Evolutionary conservation across 495 filamentous ascomycete genomes (phyloP).

Genomic region (Viridothelium virens): DNA sequence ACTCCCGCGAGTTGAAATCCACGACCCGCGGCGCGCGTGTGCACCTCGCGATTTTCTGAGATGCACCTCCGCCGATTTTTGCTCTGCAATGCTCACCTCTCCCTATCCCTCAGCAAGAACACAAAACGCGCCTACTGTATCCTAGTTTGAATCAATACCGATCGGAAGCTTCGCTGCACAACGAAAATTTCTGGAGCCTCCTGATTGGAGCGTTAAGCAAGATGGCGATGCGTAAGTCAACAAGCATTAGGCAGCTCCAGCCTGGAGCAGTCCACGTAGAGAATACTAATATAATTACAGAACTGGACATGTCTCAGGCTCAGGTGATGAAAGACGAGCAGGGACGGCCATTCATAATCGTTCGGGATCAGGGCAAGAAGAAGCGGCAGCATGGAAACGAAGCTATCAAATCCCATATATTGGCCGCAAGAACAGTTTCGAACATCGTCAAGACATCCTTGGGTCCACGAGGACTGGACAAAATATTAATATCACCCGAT

Average conservation of each 20-base stretch:
- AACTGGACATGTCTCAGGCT: slow-evolving; percentile 39
- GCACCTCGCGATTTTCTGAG: not conserved
- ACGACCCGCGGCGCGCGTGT: not conserved
- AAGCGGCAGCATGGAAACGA: slow-evolving; percentile 94
- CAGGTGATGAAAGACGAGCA: slow-evolving; percentile 85
- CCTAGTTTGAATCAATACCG: slow-evolving; percentile 21
- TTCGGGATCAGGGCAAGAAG: slow-evolving; percentile 98
- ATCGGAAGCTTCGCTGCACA: slow-evolving; percentile 12
- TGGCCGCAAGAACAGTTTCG: slow-evolving; percentile 89
- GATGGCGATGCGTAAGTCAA: slow-evolving; percentile 58
- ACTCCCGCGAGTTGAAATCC: not conserved
- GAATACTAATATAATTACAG: not conserved
- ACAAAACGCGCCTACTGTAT: no score
- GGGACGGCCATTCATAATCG: slow-evolving; percentile 94
- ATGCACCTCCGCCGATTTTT: slow-evolving; percentile 25
- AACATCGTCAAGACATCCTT: slow-evolving; percentile 97
- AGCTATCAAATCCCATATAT: slow-evolving; percentile 94
- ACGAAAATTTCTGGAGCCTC: not conserved
- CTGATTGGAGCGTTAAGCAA: slow-evolving; percentile 25
- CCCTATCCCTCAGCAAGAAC: no score
- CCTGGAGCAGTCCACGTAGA: not conserved
- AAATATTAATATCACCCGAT: slow-evolving; percentile 97
- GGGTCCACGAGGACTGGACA: slow-evolving; percentile 93
- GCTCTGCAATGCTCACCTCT: slow-evolving; percentile 24
- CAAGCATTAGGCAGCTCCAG: not conserved